Base-by-base conservation (phyloP, 208 protist species). In the Leishmania arabica region DNA sequence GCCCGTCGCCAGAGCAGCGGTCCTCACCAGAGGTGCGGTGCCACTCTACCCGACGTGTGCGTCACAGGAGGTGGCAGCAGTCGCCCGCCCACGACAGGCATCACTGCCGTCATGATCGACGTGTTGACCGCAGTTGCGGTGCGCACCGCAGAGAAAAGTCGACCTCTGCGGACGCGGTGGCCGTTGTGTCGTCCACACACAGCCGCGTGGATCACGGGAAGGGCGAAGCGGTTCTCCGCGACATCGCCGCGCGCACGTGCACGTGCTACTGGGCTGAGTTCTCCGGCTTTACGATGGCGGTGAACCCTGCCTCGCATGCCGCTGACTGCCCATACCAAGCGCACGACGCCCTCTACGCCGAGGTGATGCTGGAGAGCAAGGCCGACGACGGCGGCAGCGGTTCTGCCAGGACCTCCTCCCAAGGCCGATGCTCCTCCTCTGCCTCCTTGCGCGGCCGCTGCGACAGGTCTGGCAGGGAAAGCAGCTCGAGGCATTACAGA, bases 221-320 rank as follows among this genome's bases (percentile, higher is more conserved):
- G 71, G 58, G 47, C 21, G 81, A 82, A 53, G 78, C 21, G 49
- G 64, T 47, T 42, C 83, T 89, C n/a, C 89, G 89, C 4, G 45
- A 75, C n/a, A 60, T 78, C 24, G 88, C 83, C 54, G 58, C 60
- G 24, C 79, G 76, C 19, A 65, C 75, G 37, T 91, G 88, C 78
- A 76, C 82, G 53, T 91, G 88, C 71, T 91, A 91, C 82, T 91
- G 86, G 88, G 76, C 73, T 11, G 76, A 84, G 42, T 87, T 88
- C 40, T 72, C 81, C n/a, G 87, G 90, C 24, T n/a, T 94, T 34
- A 87, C 84, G 24, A 92, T 92, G 81, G 84, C 93, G 34, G 89
- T 88, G 53, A 95, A 95, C 84, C 91, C 93, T 2, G 83, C 91
- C 49, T 86, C 93, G 37, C 93, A 96, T 75, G 90, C 90, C 37